A percentile compares a stretch with the other conserved stretches of the same genome.
Evolutionary conservation across 495 filamentous ascomycete genomes (phyloP).

Genomic region (Hyphodiscus hymeniophilus): DNA sequence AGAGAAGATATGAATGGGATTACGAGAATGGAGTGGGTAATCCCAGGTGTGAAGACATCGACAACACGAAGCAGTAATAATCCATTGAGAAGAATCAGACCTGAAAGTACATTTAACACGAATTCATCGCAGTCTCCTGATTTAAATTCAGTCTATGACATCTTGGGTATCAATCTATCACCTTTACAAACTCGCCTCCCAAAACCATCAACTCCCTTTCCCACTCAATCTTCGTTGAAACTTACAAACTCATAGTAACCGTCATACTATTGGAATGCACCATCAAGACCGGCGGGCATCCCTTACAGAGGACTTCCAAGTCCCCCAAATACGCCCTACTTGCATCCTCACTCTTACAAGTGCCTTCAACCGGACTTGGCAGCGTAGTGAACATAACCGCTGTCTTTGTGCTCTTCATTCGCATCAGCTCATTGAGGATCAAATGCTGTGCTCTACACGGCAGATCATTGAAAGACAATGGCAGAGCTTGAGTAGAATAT

Average conservation of each 20-base stretch:
- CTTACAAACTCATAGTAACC: conserved; percentile 55
- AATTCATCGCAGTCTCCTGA: no score
- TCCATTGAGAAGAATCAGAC: no score
- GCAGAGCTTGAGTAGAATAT: conserved; percentile 51
- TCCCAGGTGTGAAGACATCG: no score
- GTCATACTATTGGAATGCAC: conserved; percentile 91
- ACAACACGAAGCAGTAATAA: no score
- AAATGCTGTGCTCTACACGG: conserved; percentile 76
- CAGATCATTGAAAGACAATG: conserved; percentile 78
- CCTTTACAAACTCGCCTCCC: no score
- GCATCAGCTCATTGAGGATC: conserved; percentile 79
- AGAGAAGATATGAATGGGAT: no score
- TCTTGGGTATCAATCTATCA: no score
- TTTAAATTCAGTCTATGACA: no score
- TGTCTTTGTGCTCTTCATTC: conserved; percentile 58
- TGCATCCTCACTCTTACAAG: conserved; percentile 56
- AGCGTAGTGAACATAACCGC: conserved; percentile 79
- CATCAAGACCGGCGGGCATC: conserved; percentile 58
- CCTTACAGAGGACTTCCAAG: conserved; percentile 65
- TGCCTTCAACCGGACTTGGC: conserved; percentile 69
- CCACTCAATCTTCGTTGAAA: neutral
- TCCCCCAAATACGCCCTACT: conserved; percentile 67
- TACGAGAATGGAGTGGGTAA: no score
- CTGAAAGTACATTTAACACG: no score
- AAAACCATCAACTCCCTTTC: no score